phyloP scores from a whole-genome alignment of 768 basidiomycete species.

The Hemileccinum impolitum region DNA sequence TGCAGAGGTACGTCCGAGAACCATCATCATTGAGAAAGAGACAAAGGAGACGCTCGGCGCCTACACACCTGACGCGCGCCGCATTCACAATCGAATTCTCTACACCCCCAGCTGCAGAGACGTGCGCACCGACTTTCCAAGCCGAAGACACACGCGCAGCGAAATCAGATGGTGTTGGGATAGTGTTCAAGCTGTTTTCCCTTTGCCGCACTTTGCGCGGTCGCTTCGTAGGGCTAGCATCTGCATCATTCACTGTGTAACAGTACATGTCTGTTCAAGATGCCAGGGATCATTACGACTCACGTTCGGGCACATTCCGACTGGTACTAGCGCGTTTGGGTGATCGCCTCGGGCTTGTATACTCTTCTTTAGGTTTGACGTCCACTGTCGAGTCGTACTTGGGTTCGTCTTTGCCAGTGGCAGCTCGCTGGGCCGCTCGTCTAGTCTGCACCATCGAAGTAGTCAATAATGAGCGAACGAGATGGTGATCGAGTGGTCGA shows the following conservation, averaged over 20 bases:
- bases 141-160: conserved; percentile 29
- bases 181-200: conserved; percentile 1
- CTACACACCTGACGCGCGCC: conserved; percentile 57
- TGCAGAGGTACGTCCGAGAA: conserved; percentile 24
- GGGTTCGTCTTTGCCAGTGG: neutral
- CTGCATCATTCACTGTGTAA: neutral
- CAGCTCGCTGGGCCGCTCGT: conserved; percentile 7
- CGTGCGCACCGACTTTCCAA: conserved; percentile 83
- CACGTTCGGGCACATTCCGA: conserved; percentile 6
- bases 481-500: neutral
- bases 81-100: conserved; percentile 73
- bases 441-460: conserved; percentile 26
- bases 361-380: neutral
- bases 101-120: conserved; percentile 77
- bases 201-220: conserved; percentile 10
- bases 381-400: neutral
- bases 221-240: neutral
- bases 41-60: neutral
- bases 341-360: conserved; percentile 2
- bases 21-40: neutral
- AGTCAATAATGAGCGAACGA: neutral
- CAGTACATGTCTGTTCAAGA: neutral
- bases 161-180: conserved; percentile 28
- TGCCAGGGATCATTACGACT: neutral
- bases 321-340: conserved; percentile 12